Percentiles rank a stretch among this genome's conserved stretches.
These are phyloP conservation scores for Aegilops sharonensis DNA, from an alignment of 176 grass and related monocot genomes.

Conservation along the genomic window DNA sequence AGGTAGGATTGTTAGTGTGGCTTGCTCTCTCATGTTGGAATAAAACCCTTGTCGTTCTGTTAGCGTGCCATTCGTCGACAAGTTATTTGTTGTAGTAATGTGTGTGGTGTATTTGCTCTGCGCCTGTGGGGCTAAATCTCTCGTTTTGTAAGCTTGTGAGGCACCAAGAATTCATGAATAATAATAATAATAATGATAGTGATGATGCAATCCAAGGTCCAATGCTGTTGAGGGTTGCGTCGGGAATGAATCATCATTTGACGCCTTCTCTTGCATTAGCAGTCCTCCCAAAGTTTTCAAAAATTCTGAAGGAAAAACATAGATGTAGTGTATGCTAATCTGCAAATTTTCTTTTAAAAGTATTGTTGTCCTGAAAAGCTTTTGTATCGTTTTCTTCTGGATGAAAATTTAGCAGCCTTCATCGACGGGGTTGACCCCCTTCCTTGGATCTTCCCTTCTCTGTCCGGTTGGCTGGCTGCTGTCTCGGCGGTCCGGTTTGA, in stretches of 20 bases:
- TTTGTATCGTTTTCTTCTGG: too few species aligned
- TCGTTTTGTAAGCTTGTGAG: background rate
- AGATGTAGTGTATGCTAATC: too few species aligned
- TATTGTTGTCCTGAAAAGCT: too few species aligned
- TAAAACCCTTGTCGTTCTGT: conserved; percentile 9
- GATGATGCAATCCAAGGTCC: background rate
- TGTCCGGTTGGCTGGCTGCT: too few species aligned
- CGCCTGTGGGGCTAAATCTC: background rate
- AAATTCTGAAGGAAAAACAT: too few species aligned
- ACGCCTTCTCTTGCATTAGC: background rate
- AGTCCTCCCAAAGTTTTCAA: background rate
- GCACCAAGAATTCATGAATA: conserved; percentile 12
- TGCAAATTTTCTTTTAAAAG: too few species aligned
- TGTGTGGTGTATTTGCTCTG: conserved; percentile 16
- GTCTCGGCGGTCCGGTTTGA: too few species aligned
- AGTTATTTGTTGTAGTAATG: background rate
- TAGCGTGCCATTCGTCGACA: conserved; percentile 5
- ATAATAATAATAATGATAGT: conserved; percentile 11
- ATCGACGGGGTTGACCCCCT: too few species aligned
- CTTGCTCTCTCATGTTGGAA: conserved; percentile 17
- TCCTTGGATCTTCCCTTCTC: too few species aligned
- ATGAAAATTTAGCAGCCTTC: too few species aligned
- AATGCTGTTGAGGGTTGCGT: background rate
- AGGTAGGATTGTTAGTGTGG: background rate
- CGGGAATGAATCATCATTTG: too few species aligned